Conservation (phyloP, 768 basidiomycete genomes). For the Hericium coralloides region DNA sequence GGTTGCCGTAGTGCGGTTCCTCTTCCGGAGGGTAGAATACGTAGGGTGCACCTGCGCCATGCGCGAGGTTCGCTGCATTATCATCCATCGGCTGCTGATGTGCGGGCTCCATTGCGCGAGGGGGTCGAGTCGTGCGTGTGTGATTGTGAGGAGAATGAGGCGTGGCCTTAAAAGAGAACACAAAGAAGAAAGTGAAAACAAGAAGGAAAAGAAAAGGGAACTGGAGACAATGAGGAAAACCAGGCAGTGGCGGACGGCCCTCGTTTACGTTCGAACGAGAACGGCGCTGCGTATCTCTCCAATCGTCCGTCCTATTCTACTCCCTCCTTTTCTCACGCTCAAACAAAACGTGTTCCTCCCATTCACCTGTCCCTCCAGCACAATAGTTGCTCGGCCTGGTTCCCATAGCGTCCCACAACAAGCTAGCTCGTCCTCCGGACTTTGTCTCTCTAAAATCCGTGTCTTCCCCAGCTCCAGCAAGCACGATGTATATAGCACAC, state of each 20-base stretch:
- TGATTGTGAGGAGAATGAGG: conserved; percentile 14
- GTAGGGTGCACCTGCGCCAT: conserved; percentile 21
- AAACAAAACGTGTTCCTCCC: not conserved
- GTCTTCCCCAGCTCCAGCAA: not conserved
- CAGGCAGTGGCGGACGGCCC: conserved; percentile 7
- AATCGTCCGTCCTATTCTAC: not conserved
- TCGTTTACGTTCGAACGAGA: conserved; percentile 19
- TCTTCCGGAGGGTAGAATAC: conserved; percentile 25
- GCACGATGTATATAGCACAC: too few relatives aligned
- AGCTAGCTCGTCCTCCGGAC: not conserved
- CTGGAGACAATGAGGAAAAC: conserved; percentile 22
- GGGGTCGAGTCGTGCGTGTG: conserved; percentile 13
- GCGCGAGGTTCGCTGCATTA: conserved; percentile 12
- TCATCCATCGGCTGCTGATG: conserved; percentile 13
- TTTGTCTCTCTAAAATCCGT: not conserved
- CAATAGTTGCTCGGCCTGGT: not conserved
- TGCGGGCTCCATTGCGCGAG: conserved; percentile 22
- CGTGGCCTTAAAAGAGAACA: conserved; percentile 18
- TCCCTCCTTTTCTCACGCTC: conserved; percentile 2
- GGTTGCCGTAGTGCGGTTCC: conserved; percentile 21
- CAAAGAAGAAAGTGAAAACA: conserved; percentile 24
- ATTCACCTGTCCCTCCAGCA: not conserved
- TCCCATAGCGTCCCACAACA: not conserved
- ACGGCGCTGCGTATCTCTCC: conserved; percentile 8
- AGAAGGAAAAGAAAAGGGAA: conserved; percentile 27